Conservation (phyloP, 208 protist species). For the Herpetomonas tarakana region DNA sequence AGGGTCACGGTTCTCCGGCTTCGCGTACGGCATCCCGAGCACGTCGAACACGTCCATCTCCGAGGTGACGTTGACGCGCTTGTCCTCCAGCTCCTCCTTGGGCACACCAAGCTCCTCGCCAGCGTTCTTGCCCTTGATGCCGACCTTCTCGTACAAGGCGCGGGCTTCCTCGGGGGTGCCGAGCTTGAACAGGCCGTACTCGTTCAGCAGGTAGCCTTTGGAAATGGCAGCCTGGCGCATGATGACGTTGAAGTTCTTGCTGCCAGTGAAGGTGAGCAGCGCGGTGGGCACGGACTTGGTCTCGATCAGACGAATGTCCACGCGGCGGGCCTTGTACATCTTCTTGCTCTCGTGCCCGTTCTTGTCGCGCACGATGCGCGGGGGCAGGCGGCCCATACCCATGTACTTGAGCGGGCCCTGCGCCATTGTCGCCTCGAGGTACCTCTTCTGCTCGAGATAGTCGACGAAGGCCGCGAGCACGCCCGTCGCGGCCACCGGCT, state of each 20-base stretch:
- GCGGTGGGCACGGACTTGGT: slow-evolving; percentile 80
- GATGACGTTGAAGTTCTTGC: slow-evolving; percentile 92
- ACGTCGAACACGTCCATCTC: slow-evolving; percentile 89
- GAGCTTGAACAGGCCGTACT: slow-evolving; percentile 88
- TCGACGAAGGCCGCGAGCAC: slow-evolving; percentile 62
- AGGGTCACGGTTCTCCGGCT: slow-evolving; percentile 85
- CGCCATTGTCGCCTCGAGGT: slow-evolving; percentile 88
- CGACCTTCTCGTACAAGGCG: slow-evolving; percentile 69
- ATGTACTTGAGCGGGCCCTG: slow-evolving; percentile 89
- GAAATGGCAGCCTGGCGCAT: slow-evolving; percentile 90
- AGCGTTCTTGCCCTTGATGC: slow-evolving; percentile 68
- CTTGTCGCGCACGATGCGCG: slow-evolving; percentile 64
- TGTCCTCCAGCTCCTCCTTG: slow-evolving; percentile 79
- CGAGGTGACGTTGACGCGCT: slow-evolving; percentile 70
- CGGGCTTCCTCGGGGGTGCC: slow-evolving; percentile 79
- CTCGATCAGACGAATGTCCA: slow-evolving; percentile 91
- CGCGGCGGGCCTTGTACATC: slow-evolving; percentile 84
- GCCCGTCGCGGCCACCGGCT: slow-evolving; percentile 70
- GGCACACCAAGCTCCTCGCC: slow-evolving; percentile 77
- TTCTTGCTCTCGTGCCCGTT: slow-evolving; percentile 66
- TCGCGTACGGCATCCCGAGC: slow-evolving; percentile 81
- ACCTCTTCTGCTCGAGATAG: slow-evolving; percentile 51
- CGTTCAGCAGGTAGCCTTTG: slow-evolving; percentile 87
- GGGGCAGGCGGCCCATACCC: slow-evolving; percentile 84
- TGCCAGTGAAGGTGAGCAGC: slow-evolving; percentile 92